Evolutionary conservation across 2,329 filamentous ascomycete genomes (phyloP).

Genomic region (Hypoxylon sp.): DNA sequence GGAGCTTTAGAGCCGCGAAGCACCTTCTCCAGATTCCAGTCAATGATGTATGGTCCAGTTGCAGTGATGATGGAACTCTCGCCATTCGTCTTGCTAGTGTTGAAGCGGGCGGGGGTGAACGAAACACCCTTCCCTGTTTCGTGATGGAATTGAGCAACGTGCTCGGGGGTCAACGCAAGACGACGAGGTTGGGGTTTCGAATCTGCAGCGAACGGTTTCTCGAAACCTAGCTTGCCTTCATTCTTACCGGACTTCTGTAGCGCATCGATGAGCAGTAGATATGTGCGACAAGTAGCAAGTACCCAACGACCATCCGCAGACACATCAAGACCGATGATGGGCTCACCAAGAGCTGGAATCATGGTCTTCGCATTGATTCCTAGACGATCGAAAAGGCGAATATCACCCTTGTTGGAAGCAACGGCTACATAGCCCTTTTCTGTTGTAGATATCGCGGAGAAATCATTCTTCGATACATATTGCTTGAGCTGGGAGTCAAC

Average conservation of each 20-base stretch:
- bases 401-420: conserved; percentile 97
- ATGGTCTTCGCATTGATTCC: conserved; percentile 98
- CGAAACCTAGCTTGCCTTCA: conserved; percentile 97
- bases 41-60: conserved; percentile 95
- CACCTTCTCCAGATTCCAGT: conserved; percentile 95
- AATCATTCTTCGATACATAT: conserved; percentile 96
- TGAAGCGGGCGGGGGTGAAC: conserved; percentile 95
- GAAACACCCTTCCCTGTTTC: conserved; percentile 89
- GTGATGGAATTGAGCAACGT: conserved; percentile 97
- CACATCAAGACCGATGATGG: conserved; percentile 94
- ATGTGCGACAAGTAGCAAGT: conserved; percentile 92
- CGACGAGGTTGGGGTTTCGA: conserved; percentile 93
- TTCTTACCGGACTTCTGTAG: conserved; percentile 95
- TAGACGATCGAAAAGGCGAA: conserved; percentile 94
- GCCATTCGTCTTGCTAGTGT: conserved; percentile 82
- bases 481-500: conserved; percentile 95
- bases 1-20: conserved; percentile 84
- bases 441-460: conserved; percentile 93
- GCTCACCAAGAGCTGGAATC: conserved; percentile 93
- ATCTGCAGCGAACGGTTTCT: conserved; percentile 92
- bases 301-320: conserved; percentile 97
- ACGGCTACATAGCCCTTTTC: conserved; percentile 98
- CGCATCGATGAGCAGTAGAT: conserved; percentile 92
- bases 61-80: conserved; percentile 98
- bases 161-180: conserved; percentile 87